Conservation (phyloP, 2,329 filamentous ascomycete species). For the Botrytis porri region DNA sequence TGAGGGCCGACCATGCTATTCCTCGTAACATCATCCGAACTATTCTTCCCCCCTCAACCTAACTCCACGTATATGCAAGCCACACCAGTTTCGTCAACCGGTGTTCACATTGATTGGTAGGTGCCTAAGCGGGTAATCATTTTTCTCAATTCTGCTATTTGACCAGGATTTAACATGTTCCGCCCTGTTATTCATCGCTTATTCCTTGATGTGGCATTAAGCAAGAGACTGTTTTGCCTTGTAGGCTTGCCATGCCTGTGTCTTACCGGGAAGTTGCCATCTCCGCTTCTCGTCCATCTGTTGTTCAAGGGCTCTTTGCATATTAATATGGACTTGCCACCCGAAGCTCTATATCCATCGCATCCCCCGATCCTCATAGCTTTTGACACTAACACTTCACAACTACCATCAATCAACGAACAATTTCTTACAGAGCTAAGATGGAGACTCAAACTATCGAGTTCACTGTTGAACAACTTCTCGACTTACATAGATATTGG, state of each 20-base stretch:
- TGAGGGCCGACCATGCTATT: slow-evolving; percentile 8
- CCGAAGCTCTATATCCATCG: not conserved
- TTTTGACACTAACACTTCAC: slow-evolving; percentile 5
- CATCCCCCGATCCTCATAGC: not conserved
- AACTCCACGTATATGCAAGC: slow-evolving; percentile 20
- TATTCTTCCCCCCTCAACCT: slow-evolving; percentile 1
- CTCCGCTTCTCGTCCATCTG: slow-evolving; percentile 9
- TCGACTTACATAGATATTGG: slow-evolving; percentile 20
- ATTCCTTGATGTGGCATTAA: slow-evolving; percentile 8
- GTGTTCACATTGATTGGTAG: slow-evolving; percentile 16
- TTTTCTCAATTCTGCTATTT: slow-evolving; percentile 14
- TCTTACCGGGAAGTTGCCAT: slow-evolving; percentile 17
- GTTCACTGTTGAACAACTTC: slow-evolving; percentile 18
- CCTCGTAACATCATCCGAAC: slow-evolving; percentile 16
- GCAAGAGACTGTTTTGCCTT: slow-evolving; percentile 18
- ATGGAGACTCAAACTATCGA: slow-evolving; percentile 20
- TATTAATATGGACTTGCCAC: slow-evolving; percentile 17
- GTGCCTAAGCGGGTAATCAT: slow-evolving; percentile 12
- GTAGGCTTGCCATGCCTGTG: slow-evolving; percentile 15
- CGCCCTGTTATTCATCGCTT: slow-evolving; percentile 9
- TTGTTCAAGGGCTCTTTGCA: slow-evolving; percentile 2
- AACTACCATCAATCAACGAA: not conserved
- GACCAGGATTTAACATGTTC: slow-evolving; percentile 10
- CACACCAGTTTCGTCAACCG: slow-evolving; percentile 17
- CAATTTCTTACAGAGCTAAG: not conserved